Percentiles rank a stretch among this genome's conserved stretches.
These are phyloP conservation scores for Sordariomycetes sp. DNA, from an alignment of 2,329 filamentous ascomycete genomes.

Conservation along the genomic window DNA sequence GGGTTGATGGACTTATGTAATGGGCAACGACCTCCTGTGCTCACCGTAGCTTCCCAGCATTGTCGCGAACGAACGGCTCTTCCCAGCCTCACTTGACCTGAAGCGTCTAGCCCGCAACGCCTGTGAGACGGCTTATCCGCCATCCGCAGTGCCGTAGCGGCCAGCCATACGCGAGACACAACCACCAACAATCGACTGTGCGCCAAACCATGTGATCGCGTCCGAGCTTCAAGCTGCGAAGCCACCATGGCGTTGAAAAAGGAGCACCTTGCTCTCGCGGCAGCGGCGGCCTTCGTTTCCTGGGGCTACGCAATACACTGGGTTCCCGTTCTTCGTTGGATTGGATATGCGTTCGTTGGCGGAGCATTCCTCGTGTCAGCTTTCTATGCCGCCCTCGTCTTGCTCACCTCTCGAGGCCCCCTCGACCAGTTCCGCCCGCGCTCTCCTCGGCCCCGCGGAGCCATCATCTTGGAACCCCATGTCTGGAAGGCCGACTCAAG, in stretches of 20 bases:
- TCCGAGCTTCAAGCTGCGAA: not conserved
- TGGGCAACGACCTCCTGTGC: not conserved
- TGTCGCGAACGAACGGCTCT: not conserved
- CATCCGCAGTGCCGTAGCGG: not conserved
- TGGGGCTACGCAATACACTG: conserved; percentile 82
- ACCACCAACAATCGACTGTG: not conserved
- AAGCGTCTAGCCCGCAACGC: not conserved
- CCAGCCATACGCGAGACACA: not conserved
- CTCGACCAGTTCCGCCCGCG: conserved; percentile 23
- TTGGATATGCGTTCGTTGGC: conserved; percentile 70
- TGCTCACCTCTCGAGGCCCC: conserved; percentile 48
- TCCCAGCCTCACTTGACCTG: not conserved
- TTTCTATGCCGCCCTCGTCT: conserved; percentile 44
- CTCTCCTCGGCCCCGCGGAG: conserved; percentile 29
- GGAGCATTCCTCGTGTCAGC: conserved; percentile 51
- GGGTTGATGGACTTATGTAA: not conserved
- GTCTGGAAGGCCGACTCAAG: conserved; percentile 63
- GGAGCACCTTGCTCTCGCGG: conserved; percentile 47
- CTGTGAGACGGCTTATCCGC: not conserved
- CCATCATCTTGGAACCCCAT: conserved; percentile 49
- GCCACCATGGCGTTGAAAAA: not conserved
- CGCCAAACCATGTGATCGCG: not conserved
- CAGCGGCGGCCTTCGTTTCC: conserved; percentile 63
- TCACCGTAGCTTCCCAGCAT: not conserved
- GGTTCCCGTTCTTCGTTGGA: conserved; percentile 72